A percentile compares a stretch with the other conserved stretches of the same genome.
Conservation (phyloP, 352 stramenopile species). For the Globisporangium cederbergense region DNA sequence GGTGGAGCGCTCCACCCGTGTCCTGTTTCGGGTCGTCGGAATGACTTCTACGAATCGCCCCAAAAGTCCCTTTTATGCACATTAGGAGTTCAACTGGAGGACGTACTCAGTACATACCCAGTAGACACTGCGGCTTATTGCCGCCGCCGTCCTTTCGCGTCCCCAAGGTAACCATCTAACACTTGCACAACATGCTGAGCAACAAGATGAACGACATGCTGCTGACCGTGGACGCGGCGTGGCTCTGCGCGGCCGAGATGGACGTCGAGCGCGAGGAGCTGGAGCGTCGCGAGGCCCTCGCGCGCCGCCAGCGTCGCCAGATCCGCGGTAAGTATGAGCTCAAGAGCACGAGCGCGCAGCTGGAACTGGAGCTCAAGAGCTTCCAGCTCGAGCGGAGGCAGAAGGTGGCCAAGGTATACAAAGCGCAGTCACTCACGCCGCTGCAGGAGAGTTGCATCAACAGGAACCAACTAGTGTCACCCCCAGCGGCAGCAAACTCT, state of each 20-base stretch:
- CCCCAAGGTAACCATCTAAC: no score
- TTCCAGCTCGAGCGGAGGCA: slow-evolving; percentile 36
- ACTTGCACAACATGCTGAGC: slow-evolving; percentile 23
- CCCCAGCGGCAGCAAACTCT: background rate
- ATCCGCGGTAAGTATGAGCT: slow-evolving; percentile 53
- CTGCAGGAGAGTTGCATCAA: background rate
- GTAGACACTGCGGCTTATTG: no score
- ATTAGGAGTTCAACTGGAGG: no score
- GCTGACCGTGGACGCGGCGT: slow-evolving; percentile 47
- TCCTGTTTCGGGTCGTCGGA: no score
- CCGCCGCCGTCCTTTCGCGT: no score
- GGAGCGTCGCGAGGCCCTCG: slow-evolving; percentile 93
- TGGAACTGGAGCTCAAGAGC: slow-evolving; percentile 50
- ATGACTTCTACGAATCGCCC: no score
- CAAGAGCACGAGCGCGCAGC: slow-evolving; percentile 28
- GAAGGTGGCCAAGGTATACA: background rate
- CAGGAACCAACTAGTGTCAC: slow-evolving; percentile 5
- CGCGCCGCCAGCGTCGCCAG: slow-evolving; percentile 86
- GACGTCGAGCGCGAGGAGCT: slow-evolving; percentile 79
- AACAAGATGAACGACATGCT: slow-evolving; percentile 25
- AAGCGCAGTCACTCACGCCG: slow-evolving; percentile 16
- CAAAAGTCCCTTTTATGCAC: no score
- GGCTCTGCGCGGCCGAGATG: slow-evolving; percentile 53
- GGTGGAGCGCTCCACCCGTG: no score
- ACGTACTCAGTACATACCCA: no score